Conservation (phyloP, 192 early-diverging fungal genomes). For the Globomyces pollinis-pini region DNA sequence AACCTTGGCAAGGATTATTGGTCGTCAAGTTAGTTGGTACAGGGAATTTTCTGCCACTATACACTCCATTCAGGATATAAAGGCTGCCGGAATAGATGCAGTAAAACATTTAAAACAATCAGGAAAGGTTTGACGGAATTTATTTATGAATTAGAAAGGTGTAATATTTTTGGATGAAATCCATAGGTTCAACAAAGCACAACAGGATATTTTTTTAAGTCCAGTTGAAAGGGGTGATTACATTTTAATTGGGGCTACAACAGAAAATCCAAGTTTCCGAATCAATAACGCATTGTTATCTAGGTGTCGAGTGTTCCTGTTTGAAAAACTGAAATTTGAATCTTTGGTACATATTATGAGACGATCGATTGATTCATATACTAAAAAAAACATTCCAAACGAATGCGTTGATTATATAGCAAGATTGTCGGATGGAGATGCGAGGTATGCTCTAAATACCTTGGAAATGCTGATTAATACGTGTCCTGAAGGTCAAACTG, state of each 20-base stretch:
- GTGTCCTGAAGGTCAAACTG: conserved; percentile 6
- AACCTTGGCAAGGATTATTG: conserved; percentile 53
- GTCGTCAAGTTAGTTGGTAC: conserved; percentile 15
- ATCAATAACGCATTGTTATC: conserved; percentile 75
- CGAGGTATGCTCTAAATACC: conserved; percentile 59
- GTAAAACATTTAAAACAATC: conserved; percentile 11
- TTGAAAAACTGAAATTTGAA: conserved; percentile 51
- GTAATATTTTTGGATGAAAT: conserved; percentile 86
- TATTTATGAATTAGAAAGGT: conserved; percentile 43
- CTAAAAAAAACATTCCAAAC: conserved; percentile 11
- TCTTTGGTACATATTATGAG: conserved; percentile 58
- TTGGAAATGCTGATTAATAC: conserved; percentile 48
- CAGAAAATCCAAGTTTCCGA: conserved; percentile 79
- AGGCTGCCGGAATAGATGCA: conserved; percentile 15
- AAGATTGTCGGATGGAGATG: conserved; percentile 69
- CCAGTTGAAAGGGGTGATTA: conserved; percentile 54
- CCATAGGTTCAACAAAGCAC: conserved; percentile 81
- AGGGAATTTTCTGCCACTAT: conserved; percentile 20
- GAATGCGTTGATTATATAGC: conserved; percentile 49
- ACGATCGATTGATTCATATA: conserved; percentile 33
- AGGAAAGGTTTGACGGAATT: not conserved
- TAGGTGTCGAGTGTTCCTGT: conserved; percentile 68
- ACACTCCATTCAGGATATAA: conserved; percentile 23
- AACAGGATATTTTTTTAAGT: conserved; percentile 81
- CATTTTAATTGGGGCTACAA: conserved; percentile 49